phyloP scores from a whole-genome alignment of 202 grass and related monocot species.

The Dendrocalamus latiflorus region DNA sequence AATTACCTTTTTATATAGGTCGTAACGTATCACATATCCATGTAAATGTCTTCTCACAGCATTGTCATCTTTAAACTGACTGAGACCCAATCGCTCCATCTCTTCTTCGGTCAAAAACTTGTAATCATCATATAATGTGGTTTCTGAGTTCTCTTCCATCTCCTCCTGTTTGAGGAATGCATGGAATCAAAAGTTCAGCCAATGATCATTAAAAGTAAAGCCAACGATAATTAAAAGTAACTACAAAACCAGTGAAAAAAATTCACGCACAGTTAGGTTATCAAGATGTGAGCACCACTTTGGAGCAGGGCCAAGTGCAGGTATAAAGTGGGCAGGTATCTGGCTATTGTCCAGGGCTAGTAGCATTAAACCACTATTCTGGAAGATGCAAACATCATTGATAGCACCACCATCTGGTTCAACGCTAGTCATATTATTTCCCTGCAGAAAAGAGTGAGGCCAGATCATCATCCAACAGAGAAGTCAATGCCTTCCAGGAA shows the following conservation, averaged over 20 bases:
- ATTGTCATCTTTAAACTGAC: conserved; percentile 60
- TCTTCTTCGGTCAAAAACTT: conserved; percentile 90
- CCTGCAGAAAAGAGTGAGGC: conserved; percentile 44
- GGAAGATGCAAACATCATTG: conserved; percentile 86
- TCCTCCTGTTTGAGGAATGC: conserved; percentile 61
- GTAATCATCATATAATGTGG: conserved; percentile 64
- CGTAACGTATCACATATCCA: conserved; percentile 64
- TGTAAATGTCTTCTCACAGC: conserved; percentile 67
- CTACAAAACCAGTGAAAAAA: not conserved
- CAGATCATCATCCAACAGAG: conserved; percentile 25
- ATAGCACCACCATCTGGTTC: conserved; percentile 76
- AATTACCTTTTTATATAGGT: conserved; percentile 66
- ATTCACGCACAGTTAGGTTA: conserved; percentile 73
- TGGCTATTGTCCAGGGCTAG: conserved; percentile 86
- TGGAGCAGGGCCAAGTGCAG: conserved; percentile 88
- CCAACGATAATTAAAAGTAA: not conserved
- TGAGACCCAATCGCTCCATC: conserved; percentile 74
- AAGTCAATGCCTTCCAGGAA: not conserved
- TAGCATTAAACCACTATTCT: conserved; percentile 70
- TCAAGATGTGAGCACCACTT: conserved; percentile 97
- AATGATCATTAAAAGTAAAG: not conserved
- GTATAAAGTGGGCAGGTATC: conserved; percentile 88
- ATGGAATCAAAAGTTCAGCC: conserved; percentile 6
- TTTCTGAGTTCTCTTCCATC: conserved; percentile 85
- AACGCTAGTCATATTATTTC: conserved; percentile 91